These are phyloP conservation scores for Heliamphora pulchella DNA, from an alignment of 179 eudicot genomes.

Conservation along the genomic window DNA sequence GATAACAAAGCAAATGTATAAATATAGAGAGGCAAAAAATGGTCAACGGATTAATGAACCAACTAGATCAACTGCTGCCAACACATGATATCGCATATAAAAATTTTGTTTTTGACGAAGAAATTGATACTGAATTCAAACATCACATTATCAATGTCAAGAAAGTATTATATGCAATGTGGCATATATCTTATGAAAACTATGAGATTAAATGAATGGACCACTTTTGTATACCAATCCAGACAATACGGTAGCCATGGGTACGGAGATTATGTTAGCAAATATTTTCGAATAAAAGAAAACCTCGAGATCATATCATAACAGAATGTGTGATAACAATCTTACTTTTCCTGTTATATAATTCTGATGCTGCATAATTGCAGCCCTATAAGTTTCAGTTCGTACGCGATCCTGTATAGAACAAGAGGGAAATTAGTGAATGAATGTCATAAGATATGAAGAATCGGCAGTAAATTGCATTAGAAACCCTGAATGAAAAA, in stretches of 20 bases:
- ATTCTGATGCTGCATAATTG: slow-evolving; percentile 69
- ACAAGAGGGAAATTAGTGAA: slow-evolving; percentile 13
- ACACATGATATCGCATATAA: neutral
- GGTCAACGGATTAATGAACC: neutral
- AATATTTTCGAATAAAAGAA: neutral
- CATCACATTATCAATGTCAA: neutral
- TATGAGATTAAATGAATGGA: neutral
- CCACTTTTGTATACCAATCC: neutral
- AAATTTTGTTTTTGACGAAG: neutral
- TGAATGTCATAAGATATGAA: neutral
- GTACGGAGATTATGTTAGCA: neutral
- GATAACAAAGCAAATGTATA: neutral
- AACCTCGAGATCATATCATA: neutral
- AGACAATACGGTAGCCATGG: neutral
- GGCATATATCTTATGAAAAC: neutral
- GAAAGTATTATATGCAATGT: neutral
- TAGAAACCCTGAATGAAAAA: neutral
- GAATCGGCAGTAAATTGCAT: neutral
- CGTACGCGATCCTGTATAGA: slow-evolving; percentile 79
- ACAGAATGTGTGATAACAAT: slow-evolving; percentile 5
- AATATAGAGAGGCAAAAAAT: neutral
- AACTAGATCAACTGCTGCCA: neutral
- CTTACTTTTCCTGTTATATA: slow-evolving; percentile 82
- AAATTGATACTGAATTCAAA: neutral
- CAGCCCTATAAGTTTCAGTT: slow-evolving; percentile 77